Percentiles rank a stretch among this genome's conserved stretches.
Conservation (phyloP, 148 eudicot species). For the Simmondsia chinensis region DNA sequence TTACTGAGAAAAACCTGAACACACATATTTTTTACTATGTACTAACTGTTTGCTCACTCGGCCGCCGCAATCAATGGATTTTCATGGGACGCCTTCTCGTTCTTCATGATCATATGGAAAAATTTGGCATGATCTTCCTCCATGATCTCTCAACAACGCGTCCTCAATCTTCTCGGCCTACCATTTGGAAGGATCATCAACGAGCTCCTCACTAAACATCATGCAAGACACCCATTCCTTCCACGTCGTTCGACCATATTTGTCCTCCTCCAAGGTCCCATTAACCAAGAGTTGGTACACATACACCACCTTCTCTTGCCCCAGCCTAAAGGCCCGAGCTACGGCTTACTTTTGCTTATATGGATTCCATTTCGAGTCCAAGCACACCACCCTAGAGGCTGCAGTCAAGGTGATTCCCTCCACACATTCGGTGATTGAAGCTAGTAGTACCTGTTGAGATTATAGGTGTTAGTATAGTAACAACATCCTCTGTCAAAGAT, state of each 20-base stretch:
- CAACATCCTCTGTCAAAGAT: too few relatives aligned
- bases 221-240: slow-evolving; percentile 96
- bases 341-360: slow-evolving; percentile 94
- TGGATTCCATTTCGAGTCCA: slow-evolving; percentile 98
- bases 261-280: slow-evolving; percentile 90
- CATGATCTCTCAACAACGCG: slow-evolving; percentile 70
- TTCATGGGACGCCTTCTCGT: slow-evolving; percentile 77
- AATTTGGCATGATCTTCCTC: slow-evolving; percentile 81
- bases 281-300: slow-evolving; percentile 79
- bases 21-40: too few relatives aligned
- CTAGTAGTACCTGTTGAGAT: too few relatives aligned
- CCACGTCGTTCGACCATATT: slow-evolving; percentile 77
- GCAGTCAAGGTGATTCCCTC: slow-evolving; percentile 95
- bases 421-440: slow-evolving; percentile 84
- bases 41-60: too few relatives aligned
- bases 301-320: slow-evolving; percentile 86
- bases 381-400: slow-evolving; percentile 87
- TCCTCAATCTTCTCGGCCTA: slow-evolving; percentile 93
- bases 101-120: slow-evolving; percentile 87
- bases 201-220: slow-evolving; percentile 89
- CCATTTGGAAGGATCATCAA: slow-evolving; percentile 91
- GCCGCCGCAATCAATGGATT: slow-evolving; percentile 38
- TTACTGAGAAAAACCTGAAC: too few relatives aligned
- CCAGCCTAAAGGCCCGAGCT: slow-evolving; percentile 89
- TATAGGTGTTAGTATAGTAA: too few relatives aligned